These are phyloP conservation scores for Fusarium tupiense DNA, from an alignment of 2,329 filamentous ascomycete genomes.

Conservation along the genomic window DNA sequence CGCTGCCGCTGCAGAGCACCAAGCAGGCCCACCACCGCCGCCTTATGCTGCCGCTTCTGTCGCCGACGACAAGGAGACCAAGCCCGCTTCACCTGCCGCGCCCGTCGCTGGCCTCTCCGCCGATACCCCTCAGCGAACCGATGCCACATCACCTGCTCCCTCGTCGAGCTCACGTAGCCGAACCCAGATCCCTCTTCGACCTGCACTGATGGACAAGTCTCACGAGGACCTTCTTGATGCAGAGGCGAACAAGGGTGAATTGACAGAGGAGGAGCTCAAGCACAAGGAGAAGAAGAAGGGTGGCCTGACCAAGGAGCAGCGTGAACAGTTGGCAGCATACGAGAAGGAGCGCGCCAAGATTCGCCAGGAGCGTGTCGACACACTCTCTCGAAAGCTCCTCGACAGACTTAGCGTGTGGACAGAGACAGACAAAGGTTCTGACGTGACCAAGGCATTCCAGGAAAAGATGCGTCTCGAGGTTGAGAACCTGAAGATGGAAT, in stretches of 20 bases:
- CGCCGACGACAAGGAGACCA: conserved; percentile 51
- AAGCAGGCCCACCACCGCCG: conserved; percentile 45
- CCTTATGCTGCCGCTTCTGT: conserved; percentile 52
- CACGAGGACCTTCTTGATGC: conserved; percentile 63
- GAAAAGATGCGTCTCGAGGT: conserved; percentile 95
- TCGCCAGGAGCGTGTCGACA: conserved; percentile 89
- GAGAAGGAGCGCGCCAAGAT: conserved; percentile 86
- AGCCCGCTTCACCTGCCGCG: conserved; percentile 37
- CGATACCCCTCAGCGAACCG: conserved; percentile 43
- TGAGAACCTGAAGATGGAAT: conserved; percentile 99
- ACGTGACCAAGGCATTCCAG: conserved; percentile 89
- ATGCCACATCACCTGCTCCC: conserved; percentile 53
- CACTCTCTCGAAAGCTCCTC: conserved; percentile 82
- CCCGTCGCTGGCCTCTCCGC: conserved; percentile 27
- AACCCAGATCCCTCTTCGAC: conserved; percentile 76
- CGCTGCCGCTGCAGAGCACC: conserved; percentile 42
- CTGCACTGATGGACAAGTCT: conserved; percentile 84
- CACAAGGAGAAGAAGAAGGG: conserved; percentile 84
- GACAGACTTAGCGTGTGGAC: conserved; percentile 96
- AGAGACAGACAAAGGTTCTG: conserved; percentile 88
- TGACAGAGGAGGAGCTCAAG: conserved; percentile 64
- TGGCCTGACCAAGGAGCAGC: conserved; percentile 88
- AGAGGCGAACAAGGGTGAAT: conserved; percentile 78
- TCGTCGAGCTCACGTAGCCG: conserved; percentile 56
- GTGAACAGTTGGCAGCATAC: conserved; percentile 88